These are phyloP conservation scores for Beauveria brongniartii DNA, from an alignment of 2,329 filamentous ascomycete genomes.

Conservation along the genomic window DNA sequence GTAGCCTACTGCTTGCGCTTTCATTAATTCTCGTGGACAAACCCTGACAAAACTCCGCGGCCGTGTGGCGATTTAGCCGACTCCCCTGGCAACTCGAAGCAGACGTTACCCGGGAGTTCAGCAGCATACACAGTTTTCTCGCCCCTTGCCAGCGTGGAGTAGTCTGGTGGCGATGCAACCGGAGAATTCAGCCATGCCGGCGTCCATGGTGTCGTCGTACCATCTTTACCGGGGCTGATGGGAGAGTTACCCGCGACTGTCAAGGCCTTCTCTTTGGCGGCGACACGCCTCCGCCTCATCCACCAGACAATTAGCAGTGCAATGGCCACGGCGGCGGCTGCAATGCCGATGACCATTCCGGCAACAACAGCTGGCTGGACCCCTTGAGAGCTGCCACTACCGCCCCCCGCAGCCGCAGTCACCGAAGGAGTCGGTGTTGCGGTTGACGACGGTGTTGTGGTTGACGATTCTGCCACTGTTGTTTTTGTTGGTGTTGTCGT, in stretches of 20 bases:
- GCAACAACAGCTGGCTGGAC: slow-evolving; percentile 13
- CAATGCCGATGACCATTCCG: slow-evolving; percentile 16
- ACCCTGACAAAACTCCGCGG: too few relatives aligned
- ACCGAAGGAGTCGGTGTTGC: not conserved
- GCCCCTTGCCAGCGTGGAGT: not conserved
- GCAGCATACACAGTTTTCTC: not conserved
- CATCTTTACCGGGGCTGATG: not conserved
- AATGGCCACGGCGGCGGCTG: slow-evolving; percentile 1
- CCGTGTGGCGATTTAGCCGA: not conserved
- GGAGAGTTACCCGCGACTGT: not conserved
- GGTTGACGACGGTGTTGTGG: not conserved
- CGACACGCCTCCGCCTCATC: not conserved
- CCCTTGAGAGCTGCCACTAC: not conserved
- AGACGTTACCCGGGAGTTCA: not conserved
- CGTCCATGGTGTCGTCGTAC: too few relatives aligned
- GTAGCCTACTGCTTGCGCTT: too few relatives aligned
- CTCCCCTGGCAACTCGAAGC: not conserved
- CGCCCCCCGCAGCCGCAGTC: not conserved
- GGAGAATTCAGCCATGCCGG: too few relatives aligned
- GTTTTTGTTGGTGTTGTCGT: not conserved
- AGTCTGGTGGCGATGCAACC: not conserved
- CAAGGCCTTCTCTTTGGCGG: not conserved
- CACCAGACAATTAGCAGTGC: slow-evolving; percentile 4
- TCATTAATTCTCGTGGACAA: too few relatives aligned
- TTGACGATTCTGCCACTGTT: not conserved